phyloP scores from a whole-genome alignment of 805 yeast species.

The Pichia cabralensis region DNA sequence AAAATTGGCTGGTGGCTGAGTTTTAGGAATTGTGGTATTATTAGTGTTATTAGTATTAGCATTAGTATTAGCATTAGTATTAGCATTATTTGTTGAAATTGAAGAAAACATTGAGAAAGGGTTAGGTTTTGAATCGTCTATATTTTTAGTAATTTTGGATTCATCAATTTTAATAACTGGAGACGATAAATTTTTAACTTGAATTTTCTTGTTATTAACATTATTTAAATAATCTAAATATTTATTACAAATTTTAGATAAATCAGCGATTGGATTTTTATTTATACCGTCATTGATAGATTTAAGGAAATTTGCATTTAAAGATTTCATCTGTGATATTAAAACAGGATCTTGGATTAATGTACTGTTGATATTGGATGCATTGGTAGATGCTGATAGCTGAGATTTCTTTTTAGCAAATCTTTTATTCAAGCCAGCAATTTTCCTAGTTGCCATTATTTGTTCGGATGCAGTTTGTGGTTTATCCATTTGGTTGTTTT shows the following conservation, averaged over 20 bases:
- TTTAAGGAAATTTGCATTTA: slow-evolving; percentile 49
- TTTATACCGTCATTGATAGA: slow-evolving; percentile 34
- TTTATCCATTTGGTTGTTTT: slow-evolving; percentile 22
- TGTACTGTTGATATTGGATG: too few species aligned
- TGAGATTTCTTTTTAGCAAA: slow-evolving; percentile 2
- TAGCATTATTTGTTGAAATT: slow-evolving; percentile 1
- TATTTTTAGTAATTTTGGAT: background rate
- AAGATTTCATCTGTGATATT: slow-evolving; percentile 47
- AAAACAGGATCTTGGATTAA: slow-evolving; percentile 19
- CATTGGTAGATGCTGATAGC: too few species aligned
- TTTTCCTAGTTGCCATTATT: slow-evolving; percentile 59
- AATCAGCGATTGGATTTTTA: slow-evolving; percentile 42
- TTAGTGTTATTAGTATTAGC: background rate
- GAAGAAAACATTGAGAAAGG: slow-evolving; percentile 10
- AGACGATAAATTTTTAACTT: slow-evolving; percentile 17
- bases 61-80: background rate
- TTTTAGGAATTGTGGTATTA: background rate
- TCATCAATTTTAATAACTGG: slow-evolving; percentile 18
- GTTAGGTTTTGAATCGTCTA: slow-evolving; percentile 5
- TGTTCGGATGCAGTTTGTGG: slow-evolving; percentile 46
- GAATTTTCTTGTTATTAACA: slow-evolving; percentile 23
- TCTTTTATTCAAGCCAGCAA: slow-evolving; percentile 28
- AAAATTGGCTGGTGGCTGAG: slow-evolving; percentile 4
- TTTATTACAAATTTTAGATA: slow-evolving; percentile 45
- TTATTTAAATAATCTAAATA: slow-evolving; percentile 44